phyloP scores from a whole-genome alignment of 2,329 filamentous ascomycete genomes.

The Aotearoamyces nothofagi region DNA sequence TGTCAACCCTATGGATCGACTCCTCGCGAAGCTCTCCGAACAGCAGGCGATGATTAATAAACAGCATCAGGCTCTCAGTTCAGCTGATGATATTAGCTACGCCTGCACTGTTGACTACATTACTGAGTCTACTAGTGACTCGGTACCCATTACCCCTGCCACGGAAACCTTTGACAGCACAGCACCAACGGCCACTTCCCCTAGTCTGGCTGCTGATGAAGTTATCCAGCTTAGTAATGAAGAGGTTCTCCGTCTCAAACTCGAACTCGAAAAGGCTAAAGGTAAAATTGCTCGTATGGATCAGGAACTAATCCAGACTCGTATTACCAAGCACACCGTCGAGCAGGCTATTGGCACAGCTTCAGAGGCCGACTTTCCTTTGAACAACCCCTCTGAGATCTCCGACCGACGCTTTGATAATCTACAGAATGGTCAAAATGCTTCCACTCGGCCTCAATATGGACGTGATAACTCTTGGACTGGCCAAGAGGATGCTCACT shows the following conservation, averaged over 20 bases:
- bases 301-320: conserved; percentile 52
- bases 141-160: conserved; percentile 46
- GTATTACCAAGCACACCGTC: conserved; percentile 41
- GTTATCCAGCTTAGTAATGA: conserved; percentile 22
- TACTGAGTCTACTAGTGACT: conserved; percentile 34
- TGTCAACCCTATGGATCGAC: conserved; percentile 49
- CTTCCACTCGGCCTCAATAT: conserved; percentile 22
- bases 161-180: conserved; percentile 33
- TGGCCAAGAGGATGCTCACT: conserved; percentile 34
- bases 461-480: conserved; percentile 34
- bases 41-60: conserved; percentile 45
- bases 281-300: conserved; percentile 57
- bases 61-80: conserved; percentile 38
- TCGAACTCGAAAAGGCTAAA: conserved; percentile 56
- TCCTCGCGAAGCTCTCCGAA: conserved; percentile 60
- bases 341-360: conserved; percentile 36
- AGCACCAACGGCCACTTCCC: conserved; percentile 33
- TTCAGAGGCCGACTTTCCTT: conserved; percentile 26
- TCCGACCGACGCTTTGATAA: conserved; percentile 11
- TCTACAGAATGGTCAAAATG: conserved; percentile 12
- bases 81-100: conserved; percentile 13
- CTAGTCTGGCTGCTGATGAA: conserved; percentile 31
- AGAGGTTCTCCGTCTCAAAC: conserved; percentile 52
- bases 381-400: conserved; percentile 10
- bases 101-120: conserved; percentile 27